These are phyloP conservation scores for Citeromyces matritensis DNA, from an alignment of 805 yeast species.

Conservation along the genomic window DNA sequence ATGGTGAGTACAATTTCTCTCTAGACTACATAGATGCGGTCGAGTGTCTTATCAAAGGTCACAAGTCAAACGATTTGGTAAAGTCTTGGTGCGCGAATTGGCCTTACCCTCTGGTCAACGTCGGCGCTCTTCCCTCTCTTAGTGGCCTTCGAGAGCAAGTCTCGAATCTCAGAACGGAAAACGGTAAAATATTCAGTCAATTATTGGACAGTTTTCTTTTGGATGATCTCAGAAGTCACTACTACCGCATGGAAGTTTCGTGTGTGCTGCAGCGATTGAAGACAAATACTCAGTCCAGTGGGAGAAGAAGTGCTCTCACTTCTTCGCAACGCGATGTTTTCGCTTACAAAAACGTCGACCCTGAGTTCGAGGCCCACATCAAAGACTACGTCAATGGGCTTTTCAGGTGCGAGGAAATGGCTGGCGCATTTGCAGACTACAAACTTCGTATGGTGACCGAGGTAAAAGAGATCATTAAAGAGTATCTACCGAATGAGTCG, in stretches of 20 bases:
- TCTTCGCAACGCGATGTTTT: slow-evolving; percentile 11
- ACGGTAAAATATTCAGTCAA: slow-evolving; percentile 53
- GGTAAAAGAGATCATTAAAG: slow-evolving; percentile 56
- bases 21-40: slow-evolving; percentile 41
- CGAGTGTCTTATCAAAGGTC: slow-evolving; percentile 46
- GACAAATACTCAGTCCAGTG: slow-evolving; percentile 5
- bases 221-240: slow-evolving; percentile 46
- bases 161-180: slow-evolving; percentile 37
- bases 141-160: slow-evolving; percentile 34
- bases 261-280: slow-evolving; percentile 38
- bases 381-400: slow-evolving; percentile 36
- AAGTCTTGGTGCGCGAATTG: slow-evolving; percentile 18
- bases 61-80: slow-evolving; percentile 14
- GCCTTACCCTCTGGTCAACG: slow-evolving; percentile 26
- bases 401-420: slow-evolving; percentile 43
- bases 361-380: slow-evolving; percentile 25
- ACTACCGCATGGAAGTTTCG: slow-evolving; percentile 24
- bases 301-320: slow-evolving; percentile 3
- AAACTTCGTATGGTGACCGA: slow-evolving; percentile 59
- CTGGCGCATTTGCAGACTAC: slow-evolving; percentile 45
- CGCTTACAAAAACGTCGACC: slow-evolving; percentile 20
- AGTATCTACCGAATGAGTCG: slow-evolving; percentile 37
- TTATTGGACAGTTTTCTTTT: slow-evolving; percentile 40
- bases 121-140: slow-evolving; percentile 34
- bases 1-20: slow-evolving; percentile 34